Evolutionary conservation across 495 filamentous ascomycete species (phyloP), one percentile per base, ranked within the genome.

Genomic region (Lasiosphaeriaceae sp.): DNA sequence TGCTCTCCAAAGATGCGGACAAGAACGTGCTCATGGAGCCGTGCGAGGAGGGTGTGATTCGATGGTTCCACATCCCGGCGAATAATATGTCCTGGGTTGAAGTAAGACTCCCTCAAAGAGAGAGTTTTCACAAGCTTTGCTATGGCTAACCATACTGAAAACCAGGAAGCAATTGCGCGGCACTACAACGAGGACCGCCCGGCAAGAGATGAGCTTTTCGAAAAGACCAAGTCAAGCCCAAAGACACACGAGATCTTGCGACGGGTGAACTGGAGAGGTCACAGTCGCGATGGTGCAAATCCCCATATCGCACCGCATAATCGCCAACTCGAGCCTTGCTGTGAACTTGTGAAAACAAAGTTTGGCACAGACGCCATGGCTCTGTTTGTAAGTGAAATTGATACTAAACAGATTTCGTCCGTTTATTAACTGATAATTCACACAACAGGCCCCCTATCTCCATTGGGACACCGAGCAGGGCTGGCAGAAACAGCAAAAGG

Each of bases 81-180:
- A 59, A 59, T 19, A 59, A 59, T 16, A 50, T 54, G 52, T n/a
- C 34, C 8, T 59, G 51, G 51, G 57, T 59, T 12, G 57, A 59
- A 23, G 55, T 50, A 50, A 31, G 26, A 9, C 26, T 31, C 26
- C 9, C 9, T 31, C 26, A 31, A 4, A 31, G 9, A 31, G 26
- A 3, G 26, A 31, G 9, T 31, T 9, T 9, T 4, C 26, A 31
- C 26, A 4, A 9, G 26, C 4, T 31, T 3, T 31, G 26, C 26
- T 3, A 9, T 9, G 26, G 9, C 26, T 31, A 9, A 31, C 26
- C 26, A 9, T 3, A 9, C 26, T 41, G 50, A n/a, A n/a, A n/a
- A 41, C 3, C 50, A 52, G 41, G 52, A 59, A 37, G 57, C 51
- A 8, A 59, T 59, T 47, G 57, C 57, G 26, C 50, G 57, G 11